These are phyloP conservation scores for Tylopilus sp. DNA, from an alignment of 768 basidiomycete species.

Conservation along the genomic window DNA sequence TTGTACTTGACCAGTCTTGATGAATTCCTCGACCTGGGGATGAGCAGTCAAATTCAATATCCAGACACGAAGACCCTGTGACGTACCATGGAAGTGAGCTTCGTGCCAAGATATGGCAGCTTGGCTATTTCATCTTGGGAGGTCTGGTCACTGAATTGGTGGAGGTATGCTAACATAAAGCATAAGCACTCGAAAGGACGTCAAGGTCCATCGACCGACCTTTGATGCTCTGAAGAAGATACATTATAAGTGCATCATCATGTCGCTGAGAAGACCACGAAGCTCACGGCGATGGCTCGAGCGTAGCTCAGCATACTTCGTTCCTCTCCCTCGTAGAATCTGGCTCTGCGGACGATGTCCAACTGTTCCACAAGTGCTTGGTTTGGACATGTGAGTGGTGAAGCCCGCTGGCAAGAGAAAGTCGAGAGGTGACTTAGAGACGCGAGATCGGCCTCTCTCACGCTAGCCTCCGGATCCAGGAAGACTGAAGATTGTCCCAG, in stretches of 20 bases:
- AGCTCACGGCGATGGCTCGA: slow-evolving; percentile 64
- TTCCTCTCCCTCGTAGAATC: slow-evolving; percentile 65
- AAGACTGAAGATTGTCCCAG: background rate
- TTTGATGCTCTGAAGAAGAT: slow-evolving; percentile 41
- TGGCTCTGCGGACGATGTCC: slow-evolving; percentile 50
- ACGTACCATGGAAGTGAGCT: slow-evolving; percentile 47
- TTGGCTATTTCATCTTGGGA: slow-evolving; percentile 38
- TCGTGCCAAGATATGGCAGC: slow-evolving; percentile 49
- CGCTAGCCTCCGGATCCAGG: slow-evolving; percentile 21
- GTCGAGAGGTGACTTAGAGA: slow-evolving; percentile 30
- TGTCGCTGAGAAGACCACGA: background rate
- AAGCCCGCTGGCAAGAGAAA: slow-evolving; percentile 60
- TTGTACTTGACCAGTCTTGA: slow-evolving; percentile 48
- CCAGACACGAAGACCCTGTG: background rate
- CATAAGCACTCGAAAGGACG: background rate
- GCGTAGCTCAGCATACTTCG: slow-evolving; percentile 70
- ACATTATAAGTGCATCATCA: background rate
- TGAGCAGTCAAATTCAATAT: background rate
- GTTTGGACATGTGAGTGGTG: slow-evolving; percentile 68
- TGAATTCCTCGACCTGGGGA: slow-evolving; percentile 59
- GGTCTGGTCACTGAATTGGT: slow-evolving; percentile 35
- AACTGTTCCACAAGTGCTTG: slow-evolving; percentile 59
- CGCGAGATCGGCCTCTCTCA: slow-evolving; percentile 14
- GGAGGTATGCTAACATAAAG: slow-evolving; percentile 44
- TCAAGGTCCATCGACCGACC: slow-evolving; percentile 26